Conservation (phyloP, 768 basidiomycete genomes). For the Kwoniella mangroviensis region DNA sequence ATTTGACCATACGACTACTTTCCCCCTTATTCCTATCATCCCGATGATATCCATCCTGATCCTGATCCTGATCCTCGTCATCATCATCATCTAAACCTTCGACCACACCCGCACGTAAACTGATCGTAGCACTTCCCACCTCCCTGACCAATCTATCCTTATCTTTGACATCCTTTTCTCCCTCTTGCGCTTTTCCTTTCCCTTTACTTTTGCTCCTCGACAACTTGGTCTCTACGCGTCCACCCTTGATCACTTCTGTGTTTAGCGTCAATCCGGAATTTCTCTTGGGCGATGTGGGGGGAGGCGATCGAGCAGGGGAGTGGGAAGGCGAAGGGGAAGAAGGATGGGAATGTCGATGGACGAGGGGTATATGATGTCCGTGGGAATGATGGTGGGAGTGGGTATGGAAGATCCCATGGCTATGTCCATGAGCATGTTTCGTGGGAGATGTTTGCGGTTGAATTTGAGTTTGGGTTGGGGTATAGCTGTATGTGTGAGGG, state of each 20-base stretch:
- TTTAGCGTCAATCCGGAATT: not conserved
- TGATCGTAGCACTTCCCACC: slow-evolving; percentile 47
- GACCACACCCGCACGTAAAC: slow-evolving; percentile 37
- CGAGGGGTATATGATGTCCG: slow-evolving; percentile 10
- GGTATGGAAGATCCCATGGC: slow-evolving; percentile 14
- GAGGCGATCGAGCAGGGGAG: slow-evolving; percentile 4
- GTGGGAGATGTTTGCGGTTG: slow-evolving; percentile 4
- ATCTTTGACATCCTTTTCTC: slow-evolving; percentile 17
- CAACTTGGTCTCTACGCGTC: slow-evolving; percentile 1
- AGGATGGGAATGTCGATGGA: not conserved
- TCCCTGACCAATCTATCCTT: slow-evolving; percentile 23
- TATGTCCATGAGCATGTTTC: slow-evolving; percentile 11
- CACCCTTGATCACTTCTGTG: not conserved
- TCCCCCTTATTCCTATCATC: not conserved
- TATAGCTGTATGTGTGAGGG: not conserved
- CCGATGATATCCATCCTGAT: not conserved
- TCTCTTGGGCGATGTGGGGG: slow-evolving; percentile 16
- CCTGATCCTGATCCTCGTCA: slow-evolving; percentile 31
- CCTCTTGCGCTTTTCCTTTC: slow-evolving; percentile 15
- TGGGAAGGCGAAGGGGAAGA: slow-evolving; percentile 9
- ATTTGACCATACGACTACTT: not conserved
- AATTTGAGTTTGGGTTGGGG: not conserved
- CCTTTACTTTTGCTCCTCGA: slow-evolving; percentile 22
- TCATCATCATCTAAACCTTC: slow-evolving; percentile 38
- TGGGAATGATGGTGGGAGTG: slow-evolving; percentile 10